Evolutionary conservation across 495 filamentous ascomycete species (phyloP).

Genomic region (Penicillium manginii): DNA sequence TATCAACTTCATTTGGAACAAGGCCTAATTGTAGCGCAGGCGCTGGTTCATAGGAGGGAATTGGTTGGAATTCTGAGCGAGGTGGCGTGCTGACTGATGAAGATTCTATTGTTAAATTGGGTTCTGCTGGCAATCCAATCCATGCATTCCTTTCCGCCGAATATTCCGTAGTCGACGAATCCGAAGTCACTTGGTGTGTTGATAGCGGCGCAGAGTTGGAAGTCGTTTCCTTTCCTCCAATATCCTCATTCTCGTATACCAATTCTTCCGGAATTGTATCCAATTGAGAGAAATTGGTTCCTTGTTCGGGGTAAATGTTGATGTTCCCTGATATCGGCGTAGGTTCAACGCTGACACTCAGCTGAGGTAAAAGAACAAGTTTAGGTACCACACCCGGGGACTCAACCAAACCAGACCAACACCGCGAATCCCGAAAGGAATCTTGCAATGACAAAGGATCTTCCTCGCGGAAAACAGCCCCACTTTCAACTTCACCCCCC

Average conservation of each 20-base stretch:
- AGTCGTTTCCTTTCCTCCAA: neutral
- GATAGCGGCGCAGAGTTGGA: neutral
- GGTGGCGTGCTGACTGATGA: neutral
- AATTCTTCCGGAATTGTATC: constrained; percentile 18
- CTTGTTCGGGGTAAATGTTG: neutral
- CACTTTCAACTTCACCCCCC: neutral
- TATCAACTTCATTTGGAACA: neutral
- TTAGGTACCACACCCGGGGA: neutral
- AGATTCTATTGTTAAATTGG: neutral
- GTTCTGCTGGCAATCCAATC: neutral
- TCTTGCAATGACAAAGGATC: neutral
- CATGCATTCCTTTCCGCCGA: neutral
- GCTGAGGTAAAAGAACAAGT: neutral
- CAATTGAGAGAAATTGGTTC: constrained; percentile 6
- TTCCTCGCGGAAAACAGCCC: neutral
- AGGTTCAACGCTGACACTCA: neutral
- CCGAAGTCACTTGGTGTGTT: neutral
- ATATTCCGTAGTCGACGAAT: neutral
- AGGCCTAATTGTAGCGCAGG: neutral
- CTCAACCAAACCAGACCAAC: neutral
- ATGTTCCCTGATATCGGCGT: neutral
- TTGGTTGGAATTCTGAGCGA: neutral
- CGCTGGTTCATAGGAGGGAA: neutral
- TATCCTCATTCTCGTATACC: neutral
- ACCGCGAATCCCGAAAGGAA: neutral